Percentiles rank a stretch among this genome's conserved stretches.
Evolutionary conservation across 495 filamentous ascomycete species (phyloP).

Genomic region (Hyaloscypha hepaticicola): DNA sequence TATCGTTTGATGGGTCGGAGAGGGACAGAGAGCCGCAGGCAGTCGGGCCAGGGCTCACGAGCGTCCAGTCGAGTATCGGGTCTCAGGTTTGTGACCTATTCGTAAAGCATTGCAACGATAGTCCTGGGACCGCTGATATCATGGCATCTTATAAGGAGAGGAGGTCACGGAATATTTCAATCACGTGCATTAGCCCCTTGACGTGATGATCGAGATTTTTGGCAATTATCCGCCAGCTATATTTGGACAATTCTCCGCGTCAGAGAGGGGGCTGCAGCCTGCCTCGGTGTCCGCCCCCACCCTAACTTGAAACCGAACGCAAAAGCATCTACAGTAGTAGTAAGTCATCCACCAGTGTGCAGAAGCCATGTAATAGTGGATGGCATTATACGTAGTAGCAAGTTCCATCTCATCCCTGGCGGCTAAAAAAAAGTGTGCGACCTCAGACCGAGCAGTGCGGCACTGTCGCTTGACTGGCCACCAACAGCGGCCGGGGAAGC

Average conservation of each 20-base stretch:
- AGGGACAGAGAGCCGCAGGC: too few species aligned
- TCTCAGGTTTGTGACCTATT: neutral
- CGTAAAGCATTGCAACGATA: neutral
- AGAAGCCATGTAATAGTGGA: constrained; percentile 5
- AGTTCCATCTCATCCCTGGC: constrained; percentile 12
- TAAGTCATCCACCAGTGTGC: neutral
- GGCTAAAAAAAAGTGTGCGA: constrained; percentile 23
- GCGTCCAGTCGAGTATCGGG: neutral
- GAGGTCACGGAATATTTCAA: neutral
- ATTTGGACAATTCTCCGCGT: constrained; percentile 1
- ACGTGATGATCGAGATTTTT: constrained; percentile 3
- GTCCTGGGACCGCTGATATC: neutral
- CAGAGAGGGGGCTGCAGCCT: neutral
- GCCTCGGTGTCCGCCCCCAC: neutral
- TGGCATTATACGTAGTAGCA: constrained; percentile 5
- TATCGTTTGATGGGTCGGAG: too few species aligned
- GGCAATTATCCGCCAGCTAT: neutral
- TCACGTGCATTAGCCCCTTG: neutral
- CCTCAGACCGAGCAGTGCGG: neutral
- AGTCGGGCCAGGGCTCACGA: too few species aligned
- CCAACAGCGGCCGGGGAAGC: constrained; percentile 13
- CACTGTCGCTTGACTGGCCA: constrained; percentile 16
- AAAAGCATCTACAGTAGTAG: neutral
- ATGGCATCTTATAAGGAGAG: neutral
- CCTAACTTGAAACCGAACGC: constrained; percentile 17